A percentile compares a stretch with the other conserved stretches of the same genome.
These are phyloP conservation scores for Acanthochlamys bracteata DNA, from an alignment of 106 monocot genomes.

Conservation along the genomic window DNA sequence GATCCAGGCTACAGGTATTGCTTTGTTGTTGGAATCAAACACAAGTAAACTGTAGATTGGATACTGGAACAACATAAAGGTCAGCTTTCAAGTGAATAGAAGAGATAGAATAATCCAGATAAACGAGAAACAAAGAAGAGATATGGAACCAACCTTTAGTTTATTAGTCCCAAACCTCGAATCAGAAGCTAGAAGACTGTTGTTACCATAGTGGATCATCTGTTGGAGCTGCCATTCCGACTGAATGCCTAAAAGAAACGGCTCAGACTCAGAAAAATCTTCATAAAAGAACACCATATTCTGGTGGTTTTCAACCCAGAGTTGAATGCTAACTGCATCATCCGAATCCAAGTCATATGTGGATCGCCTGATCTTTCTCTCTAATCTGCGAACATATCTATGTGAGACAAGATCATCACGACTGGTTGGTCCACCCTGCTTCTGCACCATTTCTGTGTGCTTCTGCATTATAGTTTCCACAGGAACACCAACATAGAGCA, in stretches of 20 bases:
- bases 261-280: constrained; percentile 77
- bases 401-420: constrained; percentile 95
- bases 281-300: constrained; percentile 72
- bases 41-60: constrained; percentile 83
- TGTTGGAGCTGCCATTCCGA: constrained; percentile 98
- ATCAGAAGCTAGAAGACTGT: constrained; percentile 65
- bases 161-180: constrained; percentile 86
- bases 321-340: constrained; percentile 51
- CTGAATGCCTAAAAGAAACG: constrained; percentile 87
- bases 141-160: constrained; percentile 46
- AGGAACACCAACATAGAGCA: constrained; percentile 85
- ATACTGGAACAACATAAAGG: constrained; percentile 37
- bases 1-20: constrained; percentile 91
- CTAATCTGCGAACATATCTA: constrained; percentile 80
- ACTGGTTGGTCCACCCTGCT: constrained; percentile 86
- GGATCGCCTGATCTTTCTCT: constrained; percentile 94
- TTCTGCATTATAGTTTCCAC: constrained; percentile 99
- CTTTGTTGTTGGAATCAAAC: constrained; percentile 76
- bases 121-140: neutral
- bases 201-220: constrained; percentile 80
- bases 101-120: neutral
- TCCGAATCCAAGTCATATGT: constrained; percentile 64
- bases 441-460: constrained; percentile 68
- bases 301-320: constrained; percentile 71
- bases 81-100: no score